phyloP scores from a whole-genome alignment of 139 green algal genomes.

The Haematococcus lacustris region DNA sequence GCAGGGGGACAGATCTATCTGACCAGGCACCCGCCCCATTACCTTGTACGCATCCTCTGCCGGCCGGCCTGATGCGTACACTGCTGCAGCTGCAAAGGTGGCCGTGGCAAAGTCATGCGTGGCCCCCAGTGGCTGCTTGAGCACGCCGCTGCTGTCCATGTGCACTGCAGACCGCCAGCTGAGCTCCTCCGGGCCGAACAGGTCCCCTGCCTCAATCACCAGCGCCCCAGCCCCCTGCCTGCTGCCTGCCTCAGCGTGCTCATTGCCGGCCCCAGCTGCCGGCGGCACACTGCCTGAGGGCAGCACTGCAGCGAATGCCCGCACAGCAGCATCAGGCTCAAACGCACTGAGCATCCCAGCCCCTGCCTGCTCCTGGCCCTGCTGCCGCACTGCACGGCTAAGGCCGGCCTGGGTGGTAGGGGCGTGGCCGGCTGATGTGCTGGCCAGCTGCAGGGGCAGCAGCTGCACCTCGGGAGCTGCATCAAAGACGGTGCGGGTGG shows the following conservation, averaged over 20 bases:
- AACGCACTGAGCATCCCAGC: not conserved
- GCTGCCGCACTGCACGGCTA: not conserved
- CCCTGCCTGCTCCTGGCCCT: conserved; percentile 2
- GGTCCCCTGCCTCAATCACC: not conserved
- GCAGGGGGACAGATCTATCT: no score
- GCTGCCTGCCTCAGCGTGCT: not conserved
- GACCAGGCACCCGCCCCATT: not conserved
- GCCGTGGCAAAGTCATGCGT: not conserved
- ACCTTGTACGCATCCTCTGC: not conserved
- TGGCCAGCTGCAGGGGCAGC: not conserved
- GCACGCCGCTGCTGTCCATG: not conserved
- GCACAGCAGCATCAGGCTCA: not conserved
- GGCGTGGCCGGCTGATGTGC: no score
- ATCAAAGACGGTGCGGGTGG: conserved; percentile 5
- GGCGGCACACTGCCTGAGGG: not conserved
- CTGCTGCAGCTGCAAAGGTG: not conserved
- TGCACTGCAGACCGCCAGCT: not conserved
- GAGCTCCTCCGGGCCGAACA: not conserved
- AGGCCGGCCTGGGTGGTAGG: not conserved
- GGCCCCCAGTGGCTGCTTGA: not conserved
- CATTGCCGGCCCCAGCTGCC: not conserved
- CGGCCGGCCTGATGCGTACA: not conserved
- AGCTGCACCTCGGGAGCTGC: not conserved
- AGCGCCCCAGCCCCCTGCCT: not conserved
- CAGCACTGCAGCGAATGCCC: not conserved